phyloP scores from a whole-genome alignment of 1,284 basidiomycete species.

The Cryptococcus neoformans region DNA sequence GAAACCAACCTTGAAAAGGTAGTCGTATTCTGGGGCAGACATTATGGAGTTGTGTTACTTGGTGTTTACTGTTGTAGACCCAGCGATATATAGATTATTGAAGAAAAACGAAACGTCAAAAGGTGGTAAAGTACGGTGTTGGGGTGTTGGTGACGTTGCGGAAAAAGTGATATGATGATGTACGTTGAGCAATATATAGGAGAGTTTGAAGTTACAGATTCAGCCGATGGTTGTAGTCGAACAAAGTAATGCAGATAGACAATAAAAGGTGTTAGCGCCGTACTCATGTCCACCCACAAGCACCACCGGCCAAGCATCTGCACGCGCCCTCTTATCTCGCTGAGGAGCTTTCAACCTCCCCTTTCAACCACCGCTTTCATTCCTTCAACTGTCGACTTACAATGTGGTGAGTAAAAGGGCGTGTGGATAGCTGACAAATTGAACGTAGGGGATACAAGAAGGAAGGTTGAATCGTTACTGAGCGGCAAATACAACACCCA shows the following conservation, averaged over 20 bases:
- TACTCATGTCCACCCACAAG: too few relatives aligned
- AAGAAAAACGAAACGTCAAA: not conserved
- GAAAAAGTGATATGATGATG: not conserved
- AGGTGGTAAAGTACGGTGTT: not conserved
- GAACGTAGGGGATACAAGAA: not conserved
- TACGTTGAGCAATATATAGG: not conserved
- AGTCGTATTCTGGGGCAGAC: slow-evolving; percentile 83
- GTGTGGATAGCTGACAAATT: not conserved
- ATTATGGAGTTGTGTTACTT: slow-evolving; percentile 10
- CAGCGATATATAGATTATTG: not conserved
- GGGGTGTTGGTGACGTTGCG: not conserved
- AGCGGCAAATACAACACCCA: not conserved
- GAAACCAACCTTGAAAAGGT: slow-evolving; percentile 72
- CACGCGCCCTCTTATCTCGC: not conserved
- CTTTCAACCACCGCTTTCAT: not conserved
- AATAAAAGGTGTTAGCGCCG: too few relatives aligned
- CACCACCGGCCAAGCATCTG: not conserved
- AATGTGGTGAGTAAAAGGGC: not conserved
- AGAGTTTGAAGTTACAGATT: too few relatives aligned
- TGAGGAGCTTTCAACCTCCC: not conserved
- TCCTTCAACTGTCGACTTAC: not conserved
- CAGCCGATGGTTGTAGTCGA: too few relatives aligned
- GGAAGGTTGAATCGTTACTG: not conserved
- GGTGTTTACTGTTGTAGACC: not conserved
- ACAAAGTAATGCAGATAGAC: too few relatives aligned